A percentile compares a stretch with the other conserved stretches of the same genome.
Conservation (phyloP, 2,329 filamentous ascomycete species). For the Pochonia chlamydosporia region DNA sequence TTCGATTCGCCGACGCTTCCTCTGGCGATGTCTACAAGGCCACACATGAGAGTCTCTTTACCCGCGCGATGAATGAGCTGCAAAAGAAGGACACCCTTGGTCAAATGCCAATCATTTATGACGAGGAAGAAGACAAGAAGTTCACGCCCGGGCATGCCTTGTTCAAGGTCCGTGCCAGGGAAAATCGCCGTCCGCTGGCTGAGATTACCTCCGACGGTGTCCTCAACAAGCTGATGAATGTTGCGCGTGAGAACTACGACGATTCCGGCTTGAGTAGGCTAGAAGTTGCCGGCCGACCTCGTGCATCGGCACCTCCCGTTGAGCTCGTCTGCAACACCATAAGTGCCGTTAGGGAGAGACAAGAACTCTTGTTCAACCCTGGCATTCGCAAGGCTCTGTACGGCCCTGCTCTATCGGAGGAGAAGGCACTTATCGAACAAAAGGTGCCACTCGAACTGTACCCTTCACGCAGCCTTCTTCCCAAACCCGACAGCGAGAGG, state of each 20-base stretch:
- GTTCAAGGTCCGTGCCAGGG: conserved; percentile 71
- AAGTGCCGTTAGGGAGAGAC: conserved; percentile 57
- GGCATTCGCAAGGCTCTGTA: conserved; percentile 70
- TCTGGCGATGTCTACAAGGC: conserved; percentile 64
- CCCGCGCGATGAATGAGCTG: conserved; percentile 61
- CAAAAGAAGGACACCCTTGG: conserved; percentile 54
- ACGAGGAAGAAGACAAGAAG: conserved; percentile 53
- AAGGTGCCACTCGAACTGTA: conserved; percentile 62
- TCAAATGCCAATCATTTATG: conserved; percentile 63
- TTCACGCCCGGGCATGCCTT: conserved; percentile 71
- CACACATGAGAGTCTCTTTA: conserved; percentile 65
- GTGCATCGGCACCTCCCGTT: conserved; percentile 78
- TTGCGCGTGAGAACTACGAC: conserved; percentile 60
- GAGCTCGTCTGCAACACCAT: conserved; percentile 71
- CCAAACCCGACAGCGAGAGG: conserved; percentile 73
- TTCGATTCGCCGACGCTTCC: conserved; percentile 79
- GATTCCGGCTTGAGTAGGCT: conserved; percentile 69
- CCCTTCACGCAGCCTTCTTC: conserved; percentile 62
- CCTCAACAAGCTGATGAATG: conserved; percentile 71
- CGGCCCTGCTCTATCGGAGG: conserved; percentile 57
- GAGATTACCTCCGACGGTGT: conserved; percentile 68
- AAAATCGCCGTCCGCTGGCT: conserved; percentile 59
- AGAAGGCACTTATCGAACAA: conserved; percentile 67
- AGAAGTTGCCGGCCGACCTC: conserved; percentile 75
- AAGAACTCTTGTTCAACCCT: conserved; percentile 73